Conservation (phyloP, 176 grass and related monocot genomes). For the Ensete ventricosum region DNA sequence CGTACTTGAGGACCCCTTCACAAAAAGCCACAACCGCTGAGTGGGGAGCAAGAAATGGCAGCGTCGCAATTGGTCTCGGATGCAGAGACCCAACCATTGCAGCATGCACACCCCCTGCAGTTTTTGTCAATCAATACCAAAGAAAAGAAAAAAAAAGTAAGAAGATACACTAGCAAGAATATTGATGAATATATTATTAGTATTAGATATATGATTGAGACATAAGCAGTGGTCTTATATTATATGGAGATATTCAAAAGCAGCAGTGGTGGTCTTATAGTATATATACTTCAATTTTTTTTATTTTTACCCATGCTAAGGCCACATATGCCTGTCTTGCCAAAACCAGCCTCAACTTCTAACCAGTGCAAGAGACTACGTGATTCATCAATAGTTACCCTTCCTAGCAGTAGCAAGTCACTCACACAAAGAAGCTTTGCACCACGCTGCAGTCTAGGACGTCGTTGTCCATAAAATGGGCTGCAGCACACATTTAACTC, state of each 20-base stretch:
- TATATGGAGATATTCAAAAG: no score
- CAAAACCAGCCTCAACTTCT: constrained; percentile 66
- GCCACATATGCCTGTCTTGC: constrained; percentile 90
- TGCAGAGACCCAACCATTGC: constrained; percentile 94
- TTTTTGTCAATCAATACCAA: constrained; percentile 21
- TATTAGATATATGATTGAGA: not conserved
- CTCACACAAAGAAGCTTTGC: constrained; percentile 83
- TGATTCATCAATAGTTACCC: constrained; percentile 91
- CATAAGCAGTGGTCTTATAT: no score
- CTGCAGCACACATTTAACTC: constrained; percentile 36
- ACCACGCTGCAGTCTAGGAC: constrained; percentile 74
- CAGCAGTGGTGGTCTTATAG: no score
- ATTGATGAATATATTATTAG: no score
- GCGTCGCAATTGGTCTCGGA: constrained; percentile 79
- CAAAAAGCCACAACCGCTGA: constrained; percentile 91
- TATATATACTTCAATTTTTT: not conserved
- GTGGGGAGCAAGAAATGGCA: constrained; percentile 92
- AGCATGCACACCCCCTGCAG: constrained; percentile 79
- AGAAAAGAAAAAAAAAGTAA: no score
- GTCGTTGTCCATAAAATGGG: constrained; percentile 86
- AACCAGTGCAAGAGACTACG: constrained; percentile 90
- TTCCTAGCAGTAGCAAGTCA: constrained; percentile 87
- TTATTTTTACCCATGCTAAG: constrained; percentile 98
- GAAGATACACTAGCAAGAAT: no score
- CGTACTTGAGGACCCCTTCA: constrained; percentile 68